phyloP scores from a whole-genome alignment of 345 rosid species.

The Physaria fendleri region DNA sequence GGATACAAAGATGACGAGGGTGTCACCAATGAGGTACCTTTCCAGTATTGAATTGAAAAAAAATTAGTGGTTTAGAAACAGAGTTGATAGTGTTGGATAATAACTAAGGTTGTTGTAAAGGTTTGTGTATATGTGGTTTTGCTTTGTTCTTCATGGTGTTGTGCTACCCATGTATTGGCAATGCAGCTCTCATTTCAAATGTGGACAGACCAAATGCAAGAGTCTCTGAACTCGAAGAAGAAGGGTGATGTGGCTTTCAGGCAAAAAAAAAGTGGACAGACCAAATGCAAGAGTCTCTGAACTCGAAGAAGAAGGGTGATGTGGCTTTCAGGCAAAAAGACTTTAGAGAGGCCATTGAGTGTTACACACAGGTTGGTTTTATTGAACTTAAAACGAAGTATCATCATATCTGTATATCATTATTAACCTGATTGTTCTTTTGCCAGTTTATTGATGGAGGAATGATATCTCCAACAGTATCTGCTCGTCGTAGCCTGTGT shows the following conservation, averaged over 20 bases:
- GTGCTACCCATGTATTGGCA: constrained; percentile 3
- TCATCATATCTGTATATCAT: neutral
- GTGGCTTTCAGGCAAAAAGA: constrained; percentile 76
- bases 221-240: constrained; percentile 76
- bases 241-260: constrained; percentile 87
- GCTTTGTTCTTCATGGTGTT: neutral
- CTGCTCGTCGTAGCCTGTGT: constrained; percentile 80
- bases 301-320: constrained; percentile 88
- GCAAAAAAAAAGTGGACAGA: constrained; percentile 66
- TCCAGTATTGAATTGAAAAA: constrained; percentile 48
- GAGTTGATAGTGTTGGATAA: constrained; percentile 44
- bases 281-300: constrained; percentile 83
- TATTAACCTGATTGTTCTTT: neutral
- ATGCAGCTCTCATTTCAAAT: constrained; percentile 82
- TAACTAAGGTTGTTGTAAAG: too few relatives aligned
- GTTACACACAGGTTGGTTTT: constrained; percentile 60
- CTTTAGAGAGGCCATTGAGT: constrained; percentile 62
- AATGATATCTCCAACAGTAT: constrained; percentile 79
- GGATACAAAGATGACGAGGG: constrained; percentile 96
- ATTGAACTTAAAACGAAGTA: neutral
- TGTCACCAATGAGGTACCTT: constrained; percentile 67
- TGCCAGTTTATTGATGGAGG: constrained; percentile 78
- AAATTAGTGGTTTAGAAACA: constrained; percentile 30
- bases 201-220: constrained; percentile 98
- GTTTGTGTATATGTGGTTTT: neutral